A percentile compares a stretch with the other conserved stretches of the same genome.
Conservation (phyloP, 768 basidiomycete species). For the Mycena vitilis region DNA sequence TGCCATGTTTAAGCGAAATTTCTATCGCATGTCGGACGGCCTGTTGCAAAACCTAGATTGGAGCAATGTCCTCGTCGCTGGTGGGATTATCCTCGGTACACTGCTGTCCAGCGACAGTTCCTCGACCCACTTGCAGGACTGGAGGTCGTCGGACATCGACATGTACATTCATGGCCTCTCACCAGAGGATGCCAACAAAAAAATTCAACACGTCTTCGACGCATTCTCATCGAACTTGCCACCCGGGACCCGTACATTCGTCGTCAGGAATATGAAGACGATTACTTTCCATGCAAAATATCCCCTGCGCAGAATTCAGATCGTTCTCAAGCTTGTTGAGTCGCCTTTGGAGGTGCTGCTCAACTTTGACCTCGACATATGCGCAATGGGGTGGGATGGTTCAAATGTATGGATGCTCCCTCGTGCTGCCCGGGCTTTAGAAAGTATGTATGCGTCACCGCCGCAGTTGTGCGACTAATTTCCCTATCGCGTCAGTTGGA, state of each 20-base stretch:
- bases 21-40: slow-evolving; percentile 9
- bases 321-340: slow-evolving; percentile 21
- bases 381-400: slow-evolving; percentile 29
- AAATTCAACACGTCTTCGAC: slow-evolving; percentile 16
- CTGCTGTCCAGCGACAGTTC: not conserved
- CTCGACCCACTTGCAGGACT: not conserved
- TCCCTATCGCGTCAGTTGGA: slow-evolving; percentile 1
- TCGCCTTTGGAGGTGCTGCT: slow-evolving; percentile 23
- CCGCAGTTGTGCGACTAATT: not conserved
- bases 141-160: slow-evolving; percentile 22
- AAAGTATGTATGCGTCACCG: slow-evolving; percentile 7
- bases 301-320: slow-evolving; percentile 24
- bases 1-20: slow-evolving; percentile 2
- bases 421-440: slow-evolving; percentile 24
- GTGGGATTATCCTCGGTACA: slow-evolving; percentile 21
- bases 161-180: slow-evolving; percentile 25
- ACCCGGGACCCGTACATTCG: too few relatives aligned
- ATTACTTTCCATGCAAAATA: slow-evolving; percentile 28
- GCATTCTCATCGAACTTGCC: slow-evolving; percentile 11
- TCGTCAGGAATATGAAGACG: slow-evolving; percentile 19
- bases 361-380: slow-evolving; percentile 29
- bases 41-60: slow-evolving; percentile 19
- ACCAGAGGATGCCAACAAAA: slow-evolving; percentile 5
- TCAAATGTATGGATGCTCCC: slow-evolving; percentile 26
- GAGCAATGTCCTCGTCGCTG: slow-evolving; percentile 24